These are phyloP conservation scores for Schizonepeta tenuifolia DNA, from an alignment of 257 asterid genomes.

Conservation along the genomic window DNA sequence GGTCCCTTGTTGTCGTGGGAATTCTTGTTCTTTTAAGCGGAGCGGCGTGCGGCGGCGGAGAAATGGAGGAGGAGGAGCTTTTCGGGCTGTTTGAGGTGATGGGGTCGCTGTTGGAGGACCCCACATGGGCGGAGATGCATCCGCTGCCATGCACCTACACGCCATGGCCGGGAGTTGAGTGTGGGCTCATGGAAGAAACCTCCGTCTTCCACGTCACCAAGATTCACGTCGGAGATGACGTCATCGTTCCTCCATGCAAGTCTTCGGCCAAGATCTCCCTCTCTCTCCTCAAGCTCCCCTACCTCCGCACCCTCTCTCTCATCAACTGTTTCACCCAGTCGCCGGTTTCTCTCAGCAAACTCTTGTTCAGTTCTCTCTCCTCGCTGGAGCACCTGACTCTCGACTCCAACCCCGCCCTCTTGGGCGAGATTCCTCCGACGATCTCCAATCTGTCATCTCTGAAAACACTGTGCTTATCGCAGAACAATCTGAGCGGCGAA, in stretches of 20 bases:
- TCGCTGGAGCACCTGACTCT: constrained; percentile 50
- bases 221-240: constrained; percentile 57
- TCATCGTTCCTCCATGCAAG: constrained; percentile 54
- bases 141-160: constrained; percentile 67
- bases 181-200: constrained; percentile 60
- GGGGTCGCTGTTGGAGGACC: constrained; percentile 69
- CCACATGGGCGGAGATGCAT: constrained; percentile 58
- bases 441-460: constrained; percentile 38
- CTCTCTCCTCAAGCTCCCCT: constrained; percentile 51
- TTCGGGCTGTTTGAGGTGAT: constrained; percentile 62
- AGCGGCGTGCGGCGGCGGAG: constrained; percentile 23
- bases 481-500: constrained; percentile 57
- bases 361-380: constrained; percentile 38
- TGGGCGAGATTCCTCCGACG: constrained; percentile 50
- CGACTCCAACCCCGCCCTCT: constrained; percentile 54
- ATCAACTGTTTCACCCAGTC: constrained; percentile 52
- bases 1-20: constrained; percentile 32
- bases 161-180: constrained; percentile 76
- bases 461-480: constrained; percentile 43
- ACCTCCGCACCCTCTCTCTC: constrained; percentile 62
- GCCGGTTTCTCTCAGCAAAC: constrained; percentile 29
- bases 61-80: constrained; percentile 62
- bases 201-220: constrained; percentile 59
- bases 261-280: constrained; percentile 45
- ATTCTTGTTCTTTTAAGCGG: constrained; percentile 35